Base-by-base conservation (phyloP, 257 asterid species). In the Solanum sejunctum region DNA sequence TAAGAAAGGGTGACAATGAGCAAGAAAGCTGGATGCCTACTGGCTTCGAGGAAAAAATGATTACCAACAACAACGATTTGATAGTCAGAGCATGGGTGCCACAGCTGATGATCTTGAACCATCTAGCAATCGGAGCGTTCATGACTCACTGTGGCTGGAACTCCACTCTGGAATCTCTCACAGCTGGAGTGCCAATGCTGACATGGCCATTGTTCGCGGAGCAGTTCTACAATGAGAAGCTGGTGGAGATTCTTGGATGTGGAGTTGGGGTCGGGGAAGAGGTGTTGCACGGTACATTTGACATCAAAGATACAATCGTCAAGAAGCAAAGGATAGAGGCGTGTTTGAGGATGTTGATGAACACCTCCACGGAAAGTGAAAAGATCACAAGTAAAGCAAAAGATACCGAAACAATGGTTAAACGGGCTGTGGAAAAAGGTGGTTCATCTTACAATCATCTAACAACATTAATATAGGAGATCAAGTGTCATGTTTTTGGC, bases 101-200 rank as follows among this genome's bases (percentile, higher is more conserved):
- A 4, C 88, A 89, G n/a, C 20, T 87, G 36, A 18, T 0, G 83
- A 89, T 89, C 47, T 66, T 89, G 55, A 45, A 84, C 41, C 89
- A 89, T 56, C 80, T 82, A 8, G 58, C 91, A 0, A 47, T 72
- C 1, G 87, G 91, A 10, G 88, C 32, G 10, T 89, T 89, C 57
- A n/a, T 89, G 88, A 89, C 86, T 12, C 88, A 87, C 3, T 89
- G 91, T 28, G 89, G 91, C 8, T 89, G 91, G 91, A 89, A 87
- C 0, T 89, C 89, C 3, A 60, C 39, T 1, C 39, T 87, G 16
- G 89, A 89, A 64, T 86, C 85, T 15, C 28, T 88, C 0, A 81
- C 81, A 8, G 64, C 83, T 1, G 88, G 91, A 2, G 88, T 87
- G 6, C 88, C 91, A 1, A 41, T 85, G 78, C 87, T 85, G 39